Percentiles rank a stretch among this genome's conserved stretches.
Evolutionary conservation across 2,329 filamentous ascomycete species (phyloP).

Genomic region (Aspergillus piperis): DNA sequence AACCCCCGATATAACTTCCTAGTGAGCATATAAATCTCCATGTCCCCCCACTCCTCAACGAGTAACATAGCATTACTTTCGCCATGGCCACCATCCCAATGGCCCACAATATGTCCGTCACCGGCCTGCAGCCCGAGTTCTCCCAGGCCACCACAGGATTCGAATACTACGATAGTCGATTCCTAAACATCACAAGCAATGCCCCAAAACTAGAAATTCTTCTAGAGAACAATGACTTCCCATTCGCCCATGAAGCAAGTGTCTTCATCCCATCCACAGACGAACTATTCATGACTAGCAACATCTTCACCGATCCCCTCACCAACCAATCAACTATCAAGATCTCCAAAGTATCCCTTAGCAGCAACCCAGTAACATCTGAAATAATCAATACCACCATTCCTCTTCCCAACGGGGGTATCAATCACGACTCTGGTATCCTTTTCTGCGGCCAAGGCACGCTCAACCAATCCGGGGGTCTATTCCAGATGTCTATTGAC

Average conservation of each 20-base stretch:
- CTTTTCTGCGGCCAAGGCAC: constrained; percentile 49
- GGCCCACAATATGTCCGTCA: not conserved
- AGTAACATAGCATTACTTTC: no score
- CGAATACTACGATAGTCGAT: constrained; percentile 22
- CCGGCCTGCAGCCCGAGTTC: not conserved
- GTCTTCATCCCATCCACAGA: constrained; percentile 39
- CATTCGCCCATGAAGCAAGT: constrained; percentile 55
- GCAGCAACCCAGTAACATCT: constrained; percentile 19
- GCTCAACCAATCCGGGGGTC: constrained; percentile 21
- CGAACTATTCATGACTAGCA: constrained; percentile 45
- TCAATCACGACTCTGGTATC: constrained; percentile 37
- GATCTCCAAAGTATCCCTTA: constrained; percentile 22
- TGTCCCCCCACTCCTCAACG: no score
- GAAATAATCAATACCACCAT: constrained; percentile 43
- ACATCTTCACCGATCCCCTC: constrained; percentile 22
- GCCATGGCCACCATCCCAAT: not conserved
- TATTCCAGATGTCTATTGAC: constrained; percentile 25
- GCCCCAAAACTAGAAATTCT: constrained; percentile 42
- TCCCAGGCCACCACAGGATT: constrained; percentile 7
- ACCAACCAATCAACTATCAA: constrained; percentile 23
- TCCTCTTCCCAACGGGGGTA: constrained; percentile 53
- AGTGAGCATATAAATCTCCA: not conserved
- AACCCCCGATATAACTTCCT: not conserved
- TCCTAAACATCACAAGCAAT: constrained; percentile 38
- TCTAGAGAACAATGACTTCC: constrained; percentile 41